A percentile compares a stretch with the other conserved stretches of the same genome.
phyloP scores from a whole-genome alignment of 352 stramenopile genomes.

The Blastocystis sp. region DNA sequence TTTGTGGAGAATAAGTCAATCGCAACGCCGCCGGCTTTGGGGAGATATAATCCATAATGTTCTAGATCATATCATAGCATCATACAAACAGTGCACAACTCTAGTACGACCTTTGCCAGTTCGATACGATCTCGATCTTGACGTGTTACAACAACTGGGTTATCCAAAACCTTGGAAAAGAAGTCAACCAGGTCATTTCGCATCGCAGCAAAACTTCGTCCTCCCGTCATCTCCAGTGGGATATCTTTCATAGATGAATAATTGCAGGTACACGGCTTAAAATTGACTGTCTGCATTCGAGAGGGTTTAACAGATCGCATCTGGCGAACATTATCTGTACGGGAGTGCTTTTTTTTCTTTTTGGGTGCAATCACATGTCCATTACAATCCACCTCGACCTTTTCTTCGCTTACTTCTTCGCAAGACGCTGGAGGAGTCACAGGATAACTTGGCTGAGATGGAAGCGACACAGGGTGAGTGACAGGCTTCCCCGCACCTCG shows the following conservation, averaged over 20 bases:
- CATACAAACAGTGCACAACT: constrained; percentile 3
- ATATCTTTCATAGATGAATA: not conserved
- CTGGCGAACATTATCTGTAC: not conserved
- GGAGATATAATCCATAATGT: constrained; percentile 17
- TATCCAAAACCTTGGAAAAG: not conserved
- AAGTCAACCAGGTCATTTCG: not conserved
- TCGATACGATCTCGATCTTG: not conserved
- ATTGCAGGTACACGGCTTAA: not conserved
- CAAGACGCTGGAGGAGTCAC: not conserved
- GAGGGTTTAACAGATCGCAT: not conserved
- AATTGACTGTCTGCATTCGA: not conserved
- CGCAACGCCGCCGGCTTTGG: not conserved
- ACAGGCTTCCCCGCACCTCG: not conserved
- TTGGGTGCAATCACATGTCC: not conserved
- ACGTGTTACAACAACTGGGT: not conserved
- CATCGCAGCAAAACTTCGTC: not conserved
- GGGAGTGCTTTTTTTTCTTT: not conserved
- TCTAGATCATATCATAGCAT: not conserved
- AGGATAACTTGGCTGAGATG: not conserved
- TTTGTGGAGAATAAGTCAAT: not conserved
- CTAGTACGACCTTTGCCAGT: constrained; percentile 17
- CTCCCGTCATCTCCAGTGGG: not conserved
- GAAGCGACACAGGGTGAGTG: not conserved
- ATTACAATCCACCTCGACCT: not conserved
- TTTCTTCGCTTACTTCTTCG: not conserved